phyloP scores from a whole-genome alignment of 768 basidiomycete genomes.

The Suillus occidentalis region DNA sequence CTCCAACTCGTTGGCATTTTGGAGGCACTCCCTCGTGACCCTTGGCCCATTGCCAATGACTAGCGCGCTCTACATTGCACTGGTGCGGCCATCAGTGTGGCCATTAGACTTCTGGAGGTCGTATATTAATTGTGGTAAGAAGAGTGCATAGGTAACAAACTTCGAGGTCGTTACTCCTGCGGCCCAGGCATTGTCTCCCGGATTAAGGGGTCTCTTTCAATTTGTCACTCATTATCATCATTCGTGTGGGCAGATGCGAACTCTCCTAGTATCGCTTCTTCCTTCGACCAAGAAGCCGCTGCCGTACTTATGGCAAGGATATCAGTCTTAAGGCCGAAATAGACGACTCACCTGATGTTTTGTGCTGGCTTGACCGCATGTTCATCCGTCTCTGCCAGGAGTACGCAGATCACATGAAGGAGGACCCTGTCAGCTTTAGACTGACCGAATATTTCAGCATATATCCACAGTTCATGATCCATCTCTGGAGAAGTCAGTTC shows the following conservation, averaged over 20 bases:
- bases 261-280: conserved; percentile 85
- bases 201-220: conserved; percentile 92
- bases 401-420: conserved; percentile 98
- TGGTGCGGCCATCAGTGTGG: conserved; percentile 91
- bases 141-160: conserved; percentile 32
- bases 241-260: conserved; percentile 92
- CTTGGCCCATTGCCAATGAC: conserved; percentile 96
- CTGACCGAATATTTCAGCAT: conserved; percentile 96
- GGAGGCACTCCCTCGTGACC: conserved; percentile 83
- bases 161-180: conserved; percentile 98
- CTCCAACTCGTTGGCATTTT: conserved; percentile 94
- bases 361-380: conserved; percentile 98
- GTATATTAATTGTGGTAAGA: conserved; percentile 12
- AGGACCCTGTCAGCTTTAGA: conserved; percentile 92
- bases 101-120: conserved; percentile 88
- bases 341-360: conserved; percentile 94
- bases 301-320: conserved; percentile 99
- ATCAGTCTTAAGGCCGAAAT: conserved; percentile 99
- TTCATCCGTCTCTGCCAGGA: conserved; percentile 97
- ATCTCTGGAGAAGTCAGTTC: conserved; percentile 94
- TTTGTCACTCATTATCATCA: conserved; percentile 99
- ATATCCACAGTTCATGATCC: conserved; percentile 99
- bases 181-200: conserved; percentile 86
- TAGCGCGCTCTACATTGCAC: conserved; percentile 92
- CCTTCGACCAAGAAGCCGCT: conserved; percentile 97